These are phyloP conservation scores for Colletotrichum graminicola DNA, from an alignment of 2,329 filamentous ascomycete species.

Conservation along the genomic window DNA sequence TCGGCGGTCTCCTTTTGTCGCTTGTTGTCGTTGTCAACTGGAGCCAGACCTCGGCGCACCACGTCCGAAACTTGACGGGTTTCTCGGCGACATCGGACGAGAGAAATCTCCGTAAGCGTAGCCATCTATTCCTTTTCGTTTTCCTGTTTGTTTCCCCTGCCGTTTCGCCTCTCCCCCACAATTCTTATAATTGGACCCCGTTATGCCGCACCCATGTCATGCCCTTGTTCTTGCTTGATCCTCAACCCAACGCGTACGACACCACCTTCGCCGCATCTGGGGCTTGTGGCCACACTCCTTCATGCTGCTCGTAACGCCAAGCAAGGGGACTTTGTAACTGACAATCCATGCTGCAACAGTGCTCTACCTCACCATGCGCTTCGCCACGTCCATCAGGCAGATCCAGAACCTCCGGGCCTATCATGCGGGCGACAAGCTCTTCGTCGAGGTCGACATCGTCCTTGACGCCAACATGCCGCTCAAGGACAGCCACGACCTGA, in stretches of 20 bases:
- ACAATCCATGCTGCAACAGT: slow-evolving; percentile 54
- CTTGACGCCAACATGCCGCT: slow-evolving; percentile 81
- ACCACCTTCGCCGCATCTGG: not conserved
- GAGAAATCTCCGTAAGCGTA: slow-evolving; percentile 73
- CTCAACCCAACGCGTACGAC: not conserved
- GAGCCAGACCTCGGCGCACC: slow-evolving; percentile 78
- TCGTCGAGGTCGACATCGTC: slow-evolving; percentile 85
- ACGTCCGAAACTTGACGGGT: slow-evolving; percentile 85
- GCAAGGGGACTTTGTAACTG: not conserved
- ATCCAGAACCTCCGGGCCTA: slow-evolving; percentile 90
- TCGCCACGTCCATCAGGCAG: slow-evolving; percentile 86
- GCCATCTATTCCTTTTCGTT: not conserved
- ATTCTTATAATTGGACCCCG: slow-evolving; percentile 25
- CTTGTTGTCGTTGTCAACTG: slow-evolving; percentile 84
- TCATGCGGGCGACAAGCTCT: slow-evolving; percentile 86
- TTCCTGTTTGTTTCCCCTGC: slow-evolving; percentile 2
- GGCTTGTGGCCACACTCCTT: not conserved
- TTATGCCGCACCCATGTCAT: slow-evolving; percentile 2
- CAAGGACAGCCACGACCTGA: slow-evolving; percentile 84
- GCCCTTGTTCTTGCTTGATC: not conserved
- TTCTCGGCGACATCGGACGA: slow-evolving; percentile 84
- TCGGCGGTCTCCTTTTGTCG: slow-evolving; percentile 83
- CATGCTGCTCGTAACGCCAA: not conserved
- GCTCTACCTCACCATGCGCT: slow-evolving; percentile 93
- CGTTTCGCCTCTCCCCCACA: slow-evolving; percentile 25